phyloP scores from a whole-genome alignment of 768 basidiomycete genomes.

The Collybia mongolica region DNA sequence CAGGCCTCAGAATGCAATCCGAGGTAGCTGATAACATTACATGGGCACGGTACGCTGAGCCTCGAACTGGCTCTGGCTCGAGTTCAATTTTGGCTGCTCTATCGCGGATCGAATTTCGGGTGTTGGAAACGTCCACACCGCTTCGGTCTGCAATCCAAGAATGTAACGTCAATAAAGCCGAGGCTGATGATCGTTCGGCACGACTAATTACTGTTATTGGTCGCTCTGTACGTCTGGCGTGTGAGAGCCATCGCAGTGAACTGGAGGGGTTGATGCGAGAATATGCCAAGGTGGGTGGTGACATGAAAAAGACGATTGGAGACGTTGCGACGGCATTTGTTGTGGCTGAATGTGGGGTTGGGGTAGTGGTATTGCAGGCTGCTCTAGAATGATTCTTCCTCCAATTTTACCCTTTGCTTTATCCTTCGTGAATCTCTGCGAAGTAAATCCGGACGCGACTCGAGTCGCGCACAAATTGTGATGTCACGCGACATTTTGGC shows the following conservation, averaged over 20 bases:
- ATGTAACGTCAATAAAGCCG: constrained; percentile 23
- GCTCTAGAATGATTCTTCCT: no score
- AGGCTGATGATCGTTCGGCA: not conserved
- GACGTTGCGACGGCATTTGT: constrained; percentile 79
- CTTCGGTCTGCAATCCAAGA: constrained; percentile 56
- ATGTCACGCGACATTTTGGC: no score
- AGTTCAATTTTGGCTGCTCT: constrained; percentile 32
- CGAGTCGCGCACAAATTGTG: no score
- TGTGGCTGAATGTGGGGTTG: constrained; percentile 51
- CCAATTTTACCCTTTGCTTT: no score
- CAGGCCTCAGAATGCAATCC: constrained; percentile 68
- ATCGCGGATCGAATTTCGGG: constrained; percentile 60
- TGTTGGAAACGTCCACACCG: constrained; percentile 52
- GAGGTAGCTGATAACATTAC: constrained; percentile 80
- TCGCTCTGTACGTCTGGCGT: constrained; percentile 67
- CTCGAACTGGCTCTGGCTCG: constrained; percentile 9
- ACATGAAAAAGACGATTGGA: constrained; percentile 81
- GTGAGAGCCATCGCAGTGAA: constrained; percentile 70
- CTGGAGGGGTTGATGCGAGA: constrained; percentile 60
- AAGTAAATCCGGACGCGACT: no score
- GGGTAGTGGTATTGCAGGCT: constrained; percentile 65
- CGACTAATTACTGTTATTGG: constrained; percentile 68
- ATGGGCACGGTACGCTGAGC: constrained; percentile 63
- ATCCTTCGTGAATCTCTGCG: no score
- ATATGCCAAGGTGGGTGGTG: constrained; percentile 38